phyloP scores from a whole-genome alignment of 1,139 yeast species.

The Suhomyces bribrorum region DNA sequence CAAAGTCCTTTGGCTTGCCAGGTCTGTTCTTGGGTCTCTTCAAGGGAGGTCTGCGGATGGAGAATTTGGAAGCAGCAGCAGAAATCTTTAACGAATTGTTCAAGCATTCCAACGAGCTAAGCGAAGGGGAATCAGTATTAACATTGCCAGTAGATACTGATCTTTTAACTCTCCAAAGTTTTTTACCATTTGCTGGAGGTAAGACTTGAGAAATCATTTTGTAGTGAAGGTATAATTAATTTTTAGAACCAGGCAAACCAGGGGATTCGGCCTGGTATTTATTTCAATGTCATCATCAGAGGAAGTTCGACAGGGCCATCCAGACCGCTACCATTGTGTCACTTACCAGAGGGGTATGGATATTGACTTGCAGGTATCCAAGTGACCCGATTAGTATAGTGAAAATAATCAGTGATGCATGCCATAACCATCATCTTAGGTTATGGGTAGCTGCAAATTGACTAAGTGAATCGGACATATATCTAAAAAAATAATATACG shows the following conservation, averaged over 20 bases:
- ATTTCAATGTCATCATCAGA: slow-evolving; percentile 4
- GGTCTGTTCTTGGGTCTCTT: slow-evolving; percentile 55
- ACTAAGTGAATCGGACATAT: slow-evolving; percentile 3
- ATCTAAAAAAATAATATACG: slow-evolving; percentile 4
- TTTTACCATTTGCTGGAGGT: slow-evolving; percentile 52
- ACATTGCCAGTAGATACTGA: slow-evolving; percentile 21
- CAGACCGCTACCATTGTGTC: slow-evolving; percentile 6
- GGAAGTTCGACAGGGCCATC: slow-evolving; percentile 1
- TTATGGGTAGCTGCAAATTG: slow-evolving; percentile 9
- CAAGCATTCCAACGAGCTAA: slow-evolving; percentile 39
- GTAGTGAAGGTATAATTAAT: not conserved
- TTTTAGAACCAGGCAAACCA: not conserved
- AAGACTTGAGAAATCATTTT: slow-evolving; percentile 21
- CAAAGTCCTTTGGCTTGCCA: slow-evolving; percentile 54
- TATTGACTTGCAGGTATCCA: slow-evolving; percentile 6
- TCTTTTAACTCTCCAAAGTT: slow-evolving; percentile 50
- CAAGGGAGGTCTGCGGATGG: slow-evolving; percentile 47
- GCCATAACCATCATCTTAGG: slow-evolving; percentile 1
- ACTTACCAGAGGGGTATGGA: slow-evolving; percentile 8
- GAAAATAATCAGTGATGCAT: slow-evolving; percentile 9
- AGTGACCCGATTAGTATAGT: slow-evolving; percentile 11
- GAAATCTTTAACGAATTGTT: slow-evolving; percentile 47
- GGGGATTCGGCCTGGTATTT: slow-evolving; percentile 8
- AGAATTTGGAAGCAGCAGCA: slow-evolving; percentile 37
- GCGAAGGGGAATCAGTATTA: slow-evolving; percentile 14